Evolutionary conservation across 2,329 filamentous ascomycete species (phyloP).

Genomic region (Cordyceps javanica): DNA sequence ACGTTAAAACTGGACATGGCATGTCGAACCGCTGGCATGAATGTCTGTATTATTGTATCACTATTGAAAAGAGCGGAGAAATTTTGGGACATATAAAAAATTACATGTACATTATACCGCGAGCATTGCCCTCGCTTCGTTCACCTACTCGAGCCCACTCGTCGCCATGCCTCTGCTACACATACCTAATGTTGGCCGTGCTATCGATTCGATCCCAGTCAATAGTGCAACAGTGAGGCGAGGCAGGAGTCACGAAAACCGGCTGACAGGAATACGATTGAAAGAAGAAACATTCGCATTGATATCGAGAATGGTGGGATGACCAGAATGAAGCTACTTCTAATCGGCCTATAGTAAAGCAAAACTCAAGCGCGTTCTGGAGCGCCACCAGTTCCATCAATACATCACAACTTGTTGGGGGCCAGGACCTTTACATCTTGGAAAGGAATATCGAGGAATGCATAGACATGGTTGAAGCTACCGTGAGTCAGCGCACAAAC

Average conservation of each 20-base stretch:
- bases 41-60: conserved; percentile 13
- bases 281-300: no score
- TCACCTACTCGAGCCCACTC: no score
- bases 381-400: neutral
- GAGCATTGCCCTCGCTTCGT: no score
- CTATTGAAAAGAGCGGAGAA: neutral
- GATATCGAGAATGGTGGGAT: no score
- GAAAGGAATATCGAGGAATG: conserved; percentile 56
- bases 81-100: neutral
- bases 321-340: neutral
- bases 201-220: no score
- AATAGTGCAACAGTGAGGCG: no score
- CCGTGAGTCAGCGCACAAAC: neutral
- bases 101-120: conserved; percentile 5
- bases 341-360: no score
- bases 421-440: conserved; percentile 39
- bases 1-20: neutral
- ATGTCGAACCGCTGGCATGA: conserved; percentile 3
- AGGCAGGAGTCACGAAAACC: no score
- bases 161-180: no score
- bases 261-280: no score
- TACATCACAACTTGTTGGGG: conserved; percentile 15
- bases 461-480: conserved; percentile 64
- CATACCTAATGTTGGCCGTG: no score
- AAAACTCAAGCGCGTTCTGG: no score